A percentile compares a stretch with the other conserved stretches of the same genome.
phyloP scores from a whole-genome alignment of 75 land plant genomes.

The Pinus taeda region DNA sequence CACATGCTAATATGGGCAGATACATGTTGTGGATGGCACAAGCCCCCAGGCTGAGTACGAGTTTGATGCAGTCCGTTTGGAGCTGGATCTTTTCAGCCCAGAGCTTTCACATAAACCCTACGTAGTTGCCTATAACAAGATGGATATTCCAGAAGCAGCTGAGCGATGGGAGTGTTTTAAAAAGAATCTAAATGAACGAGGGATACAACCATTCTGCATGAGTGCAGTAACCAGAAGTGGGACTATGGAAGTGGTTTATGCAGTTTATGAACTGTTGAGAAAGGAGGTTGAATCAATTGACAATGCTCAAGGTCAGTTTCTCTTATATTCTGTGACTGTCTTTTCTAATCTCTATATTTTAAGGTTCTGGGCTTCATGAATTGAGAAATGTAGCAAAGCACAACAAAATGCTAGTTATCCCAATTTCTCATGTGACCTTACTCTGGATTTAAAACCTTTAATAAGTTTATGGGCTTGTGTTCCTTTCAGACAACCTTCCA shows the following conservation, averaged over 20 bases:
- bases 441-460: too few relatives aligned
- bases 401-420: neutral
- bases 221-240: slow-evolving; percentile 82
- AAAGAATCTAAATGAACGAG: slow-evolving; percentile 46
- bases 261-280: slow-evolving; percentile 63
- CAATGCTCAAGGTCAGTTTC: neutral
- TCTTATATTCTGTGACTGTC: neutral
- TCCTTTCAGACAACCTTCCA: neutral
- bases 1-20: slow-evolving; percentile 26
- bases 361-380: neutral
- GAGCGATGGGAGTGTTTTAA: slow-evolving; percentile 72
- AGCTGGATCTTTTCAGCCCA: slow-evolving; percentile 87
- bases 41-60: slow-evolving; percentile 77
- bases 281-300: slow-evolving; percentile 11
- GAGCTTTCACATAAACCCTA: slow-evolving; percentile 74
- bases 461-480: too few relatives aligned
- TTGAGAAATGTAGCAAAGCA: neutral
- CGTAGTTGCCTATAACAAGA: slow-evolving; percentile 85
- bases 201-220: slow-evolving; percentile 68
- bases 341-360: neutral
- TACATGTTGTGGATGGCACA: slow-evolving; percentile 94
- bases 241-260: slow-evolving; percentile 59
- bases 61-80: slow-evolving; percentile 94
- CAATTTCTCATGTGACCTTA: neutral
- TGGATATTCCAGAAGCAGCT: slow-evolving; percentile 93